These are phyloP conservation scores for Malus orientalis DNA, from an alignment of 306 rosid species.

Conservation along the genomic window DNA sequence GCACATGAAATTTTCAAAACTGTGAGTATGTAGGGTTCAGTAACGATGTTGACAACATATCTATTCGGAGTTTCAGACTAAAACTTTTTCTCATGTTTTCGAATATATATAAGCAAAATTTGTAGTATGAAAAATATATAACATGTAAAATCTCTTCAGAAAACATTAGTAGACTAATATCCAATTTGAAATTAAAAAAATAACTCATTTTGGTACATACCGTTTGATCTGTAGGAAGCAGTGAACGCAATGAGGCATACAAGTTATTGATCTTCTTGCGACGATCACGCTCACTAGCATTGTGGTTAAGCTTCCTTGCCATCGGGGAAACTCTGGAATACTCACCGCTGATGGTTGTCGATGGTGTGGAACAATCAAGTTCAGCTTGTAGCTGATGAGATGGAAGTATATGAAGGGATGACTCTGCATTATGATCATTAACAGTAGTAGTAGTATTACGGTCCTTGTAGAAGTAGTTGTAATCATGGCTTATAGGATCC, in stretches of 20 bases:
- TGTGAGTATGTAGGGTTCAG: no score
- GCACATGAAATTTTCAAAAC: neutral
- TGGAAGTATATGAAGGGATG: constrained; percentile 1
- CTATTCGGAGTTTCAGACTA: no score
- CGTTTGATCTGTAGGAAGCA: constrained; percentile 56
- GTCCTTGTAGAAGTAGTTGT: neutral
- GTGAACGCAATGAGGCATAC: constrained; percentile 62
- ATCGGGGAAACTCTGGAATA: neutral
- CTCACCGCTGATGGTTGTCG: neutral
- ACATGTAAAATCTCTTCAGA: neutral
- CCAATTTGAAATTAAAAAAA: neutral
- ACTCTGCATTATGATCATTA: constrained; percentile 1
- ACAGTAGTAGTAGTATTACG: neutral
- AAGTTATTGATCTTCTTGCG: constrained; percentile 62
- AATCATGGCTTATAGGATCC: neutral
- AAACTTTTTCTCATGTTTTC: no score
- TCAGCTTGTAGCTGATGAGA: neutral
- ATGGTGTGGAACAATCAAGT: neutral
- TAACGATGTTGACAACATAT: no score
- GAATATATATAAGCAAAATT: no score
- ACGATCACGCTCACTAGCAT: constrained; percentile 81
- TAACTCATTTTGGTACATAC: constrained; percentile 17
- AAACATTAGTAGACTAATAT: neutral
- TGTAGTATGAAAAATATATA: neutral
- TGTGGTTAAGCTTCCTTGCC: constrained; percentile 64